These are phyloP conservation scores for Strobilomyces echinocephalus DNA, from an alignment of 768 basidiomycete species.

Conservation along the genomic window DNA sequence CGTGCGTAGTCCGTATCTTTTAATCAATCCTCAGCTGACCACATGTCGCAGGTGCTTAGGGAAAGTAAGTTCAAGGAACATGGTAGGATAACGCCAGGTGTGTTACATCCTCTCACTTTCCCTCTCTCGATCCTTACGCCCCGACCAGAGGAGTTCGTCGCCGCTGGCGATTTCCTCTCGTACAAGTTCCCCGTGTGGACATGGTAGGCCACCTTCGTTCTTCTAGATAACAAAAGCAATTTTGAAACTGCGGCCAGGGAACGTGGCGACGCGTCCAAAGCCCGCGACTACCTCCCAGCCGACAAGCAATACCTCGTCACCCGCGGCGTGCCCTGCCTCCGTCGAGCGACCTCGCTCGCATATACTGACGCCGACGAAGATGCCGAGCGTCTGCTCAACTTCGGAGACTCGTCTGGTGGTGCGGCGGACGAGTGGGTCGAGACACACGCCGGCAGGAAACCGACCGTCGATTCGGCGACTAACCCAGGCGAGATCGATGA, in stretches of 20 bases:
- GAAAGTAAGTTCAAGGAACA: conserved; percentile 99
- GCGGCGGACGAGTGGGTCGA: conserved; percentile 95
- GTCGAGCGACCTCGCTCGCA: conserved; percentile 85
- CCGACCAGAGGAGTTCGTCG: conserved; percentile 87
- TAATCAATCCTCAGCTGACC: conserved; percentile 24
- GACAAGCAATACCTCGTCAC: conserved; percentile 98
- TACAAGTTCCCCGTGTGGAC: conserved; percentile 99
- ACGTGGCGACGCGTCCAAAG: conserved; percentile 80
- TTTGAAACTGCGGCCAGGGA: conserved; percentile 54
- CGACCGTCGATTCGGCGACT: conserved; percentile 45
- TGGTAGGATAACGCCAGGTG: conserved; percentile 91
- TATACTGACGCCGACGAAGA: conserved; percentile 97
- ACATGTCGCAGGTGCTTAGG: conserved; percentile 69
- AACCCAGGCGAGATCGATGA: conserved; percentile 72
- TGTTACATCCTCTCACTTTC: conserved; percentile 20
- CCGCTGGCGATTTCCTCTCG: conserved; percentile 92
- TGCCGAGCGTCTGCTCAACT: conserved; percentile 84
- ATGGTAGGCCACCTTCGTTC: conserved; percentile 53
- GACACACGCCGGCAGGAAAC: conserved; percentile 82
- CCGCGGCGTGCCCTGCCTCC: conserved; percentile 93
- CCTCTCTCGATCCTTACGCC: conserved; percentile 8
- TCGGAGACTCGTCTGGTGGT: conserved; percentile 58
- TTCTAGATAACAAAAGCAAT: background rate
- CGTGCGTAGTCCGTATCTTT: conserved; percentile 42
- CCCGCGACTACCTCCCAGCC: conserved; percentile 85